Evolutionary conservation across 495 filamentous ascomycete species (phyloP), one percentile per base, ranked within the genome.

Genomic region (Penicillium paxilli): DNA sequence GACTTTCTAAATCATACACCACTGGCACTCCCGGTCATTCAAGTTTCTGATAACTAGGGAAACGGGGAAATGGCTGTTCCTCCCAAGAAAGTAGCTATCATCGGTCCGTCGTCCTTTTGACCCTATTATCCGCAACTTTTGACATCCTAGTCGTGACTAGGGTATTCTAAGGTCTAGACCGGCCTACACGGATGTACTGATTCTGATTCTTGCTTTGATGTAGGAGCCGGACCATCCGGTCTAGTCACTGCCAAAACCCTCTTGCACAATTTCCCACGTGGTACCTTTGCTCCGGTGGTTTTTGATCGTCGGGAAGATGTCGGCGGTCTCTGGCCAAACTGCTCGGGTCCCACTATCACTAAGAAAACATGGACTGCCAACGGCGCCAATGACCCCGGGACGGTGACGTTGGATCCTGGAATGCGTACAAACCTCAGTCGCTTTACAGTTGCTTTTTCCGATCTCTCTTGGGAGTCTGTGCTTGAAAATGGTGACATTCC

Each of bases 221-320:
- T 28, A 84, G 91, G 91, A 45, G 90, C 87, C 46, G 91, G 91
- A 2, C 90, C 91, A 1, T 85, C 89, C 19, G 91, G 91, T 4
- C 82, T 96, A 12, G 87, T 88, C 24, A 86, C 89, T 1, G 90
- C 91, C 53, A 95, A 93, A 68, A 88, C 86, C 0, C 78, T 96
- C 8, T 69, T 92, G 2, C 82, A 86, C 32, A 75, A 83, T 58
- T 76, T 64, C 23, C 78, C 81, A 1, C 55, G 57, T n/a, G 81
- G 73, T 9, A 74, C 73, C 7, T 92, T 92, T 64, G 66, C 73
- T 5, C 85, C 91, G 17, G 85, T 81, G 4, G 68, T 96, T 26
- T 91, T 91, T 58, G 91, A 96, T 32, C 67, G 77, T 24, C 76
- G 82, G 14, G 49, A 74, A 50, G 71, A 81, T 32, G 74, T 93